Percentiles rank a stretch among this genome's conserved stretches.
Conservation (phyloP, 2,329 filamentous ascomycete genomes). For the Fusarium tanahbumbuense region DNA sequence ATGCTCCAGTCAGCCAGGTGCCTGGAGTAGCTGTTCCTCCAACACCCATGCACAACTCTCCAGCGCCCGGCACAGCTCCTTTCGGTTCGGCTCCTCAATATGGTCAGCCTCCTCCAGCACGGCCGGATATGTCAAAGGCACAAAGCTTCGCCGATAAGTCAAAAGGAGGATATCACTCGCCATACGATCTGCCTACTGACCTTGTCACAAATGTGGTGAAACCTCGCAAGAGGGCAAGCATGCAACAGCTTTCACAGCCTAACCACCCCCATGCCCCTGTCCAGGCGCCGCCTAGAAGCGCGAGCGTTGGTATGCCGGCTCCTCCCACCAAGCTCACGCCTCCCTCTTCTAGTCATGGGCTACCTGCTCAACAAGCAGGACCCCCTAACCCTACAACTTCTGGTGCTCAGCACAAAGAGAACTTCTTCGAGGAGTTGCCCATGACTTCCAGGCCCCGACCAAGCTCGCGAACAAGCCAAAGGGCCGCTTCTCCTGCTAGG, state of each 20-base stretch:
- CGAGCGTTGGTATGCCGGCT: conserved; percentile 63
- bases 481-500: conserved; percentile 58
- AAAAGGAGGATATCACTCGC: conserved; percentile 92
- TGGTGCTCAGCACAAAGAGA: conserved; percentile 58
- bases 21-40: conserved; percentile 23
- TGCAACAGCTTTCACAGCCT: conserved; percentile 64
- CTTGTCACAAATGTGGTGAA: conserved; percentile 68
- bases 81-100: conserved; percentile 51
- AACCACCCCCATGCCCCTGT: conserved; percentile 53
- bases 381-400: conserved; percentile 52
- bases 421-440: conserved; percentile 84
- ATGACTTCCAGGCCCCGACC: conserved; percentile 70
- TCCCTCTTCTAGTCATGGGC: conserved; percentile 52
- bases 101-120: conserved; percentile 50
- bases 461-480: conserved; percentile 64
- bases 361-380: conserved; percentile 49
- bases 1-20: conserved; percentile 35
- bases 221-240: conserved; percentile 72
- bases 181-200: conserved; percentile 94
- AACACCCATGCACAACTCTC: conserved; percentile 37
- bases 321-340: conserved; percentile 42
- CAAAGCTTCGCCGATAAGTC: conserved; percentile 92
- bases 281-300: conserved; percentile 66
- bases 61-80: conserved; percentile 40
- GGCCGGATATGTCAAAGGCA: conserved; percentile 65